Conservation (phyloP, 306 rosid species). For the Carpinus fangiana region DNA sequence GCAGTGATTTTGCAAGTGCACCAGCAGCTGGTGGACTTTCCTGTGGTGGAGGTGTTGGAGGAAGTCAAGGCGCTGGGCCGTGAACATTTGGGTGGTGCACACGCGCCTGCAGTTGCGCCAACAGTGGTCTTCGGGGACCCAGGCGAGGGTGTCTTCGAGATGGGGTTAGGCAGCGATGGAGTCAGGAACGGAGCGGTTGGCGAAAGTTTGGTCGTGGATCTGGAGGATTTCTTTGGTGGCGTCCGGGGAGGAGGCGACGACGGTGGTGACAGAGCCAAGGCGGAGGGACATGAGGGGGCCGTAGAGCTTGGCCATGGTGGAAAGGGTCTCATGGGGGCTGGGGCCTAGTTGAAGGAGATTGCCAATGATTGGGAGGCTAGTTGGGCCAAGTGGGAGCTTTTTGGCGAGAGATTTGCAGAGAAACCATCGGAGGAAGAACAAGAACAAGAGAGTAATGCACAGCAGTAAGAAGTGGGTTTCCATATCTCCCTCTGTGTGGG, state of each 20-base stretch:
- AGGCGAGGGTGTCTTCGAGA: constrained; percentile 50
- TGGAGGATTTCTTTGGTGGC: constrained; percentile 56
- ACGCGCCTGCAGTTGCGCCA: constrained; percentile 62
- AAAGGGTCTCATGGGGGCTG: constrained; percentile 42
- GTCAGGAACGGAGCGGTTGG: constrained; percentile 47
- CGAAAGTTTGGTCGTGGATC: constrained; percentile 47
- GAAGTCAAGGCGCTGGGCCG: constrained; percentile 45
- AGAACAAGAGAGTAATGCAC: constrained; percentile 1
- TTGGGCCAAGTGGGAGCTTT: constrained; percentile 52
- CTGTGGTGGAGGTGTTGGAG: constrained; percentile 46
- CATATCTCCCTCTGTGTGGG: too few relatives aligned
- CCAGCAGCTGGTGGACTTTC: constrained; percentile 39
- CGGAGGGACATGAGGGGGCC: constrained; percentile 62
- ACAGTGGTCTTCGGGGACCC: constrained; percentile 46
- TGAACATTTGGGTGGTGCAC: constrained; percentile 52
- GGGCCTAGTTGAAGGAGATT: constrained; percentile 59
- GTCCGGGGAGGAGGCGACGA: constrained; percentile 45
- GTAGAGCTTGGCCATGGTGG: constrained; percentile 34
- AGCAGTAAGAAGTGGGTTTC: constrained; percentile 34
- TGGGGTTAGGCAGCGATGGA: constrained; percentile 53
- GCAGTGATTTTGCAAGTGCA: constrained; percentile 31
- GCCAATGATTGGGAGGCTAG: constrained; percentile 49
- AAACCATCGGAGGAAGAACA: constrained; percentile 17
- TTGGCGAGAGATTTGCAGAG: background rate
- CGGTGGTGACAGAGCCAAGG: constrained; percentile 41